These are phyloP conservation scores for Plenodomus lindquistii DNA, from an alignment of 2,329 filamentous ascomycete genomes.

Conservation along the genomic window DNA sequence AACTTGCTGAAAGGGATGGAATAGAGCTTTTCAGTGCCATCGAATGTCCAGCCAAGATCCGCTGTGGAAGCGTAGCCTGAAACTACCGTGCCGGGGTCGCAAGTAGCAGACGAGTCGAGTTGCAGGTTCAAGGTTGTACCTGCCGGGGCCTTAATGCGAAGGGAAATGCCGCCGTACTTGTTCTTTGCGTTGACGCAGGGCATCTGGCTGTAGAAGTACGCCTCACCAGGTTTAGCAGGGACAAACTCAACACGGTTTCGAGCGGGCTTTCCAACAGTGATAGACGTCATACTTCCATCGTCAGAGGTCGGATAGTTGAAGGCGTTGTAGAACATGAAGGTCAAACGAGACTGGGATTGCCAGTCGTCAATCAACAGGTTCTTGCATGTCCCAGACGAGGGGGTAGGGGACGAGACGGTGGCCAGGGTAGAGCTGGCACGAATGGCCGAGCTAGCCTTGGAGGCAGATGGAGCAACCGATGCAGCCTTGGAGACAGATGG, in stretches of 20 bases:
- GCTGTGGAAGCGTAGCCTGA: slow-evolving; percentile 47
- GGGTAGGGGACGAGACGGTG: slow-evolving; percentile 5
- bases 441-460: slow-evolving; percentile 6
- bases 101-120: slow-evolving; percentile 53
- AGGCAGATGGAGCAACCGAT: not conserved
- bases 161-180: slow-evolving; percentile 59
- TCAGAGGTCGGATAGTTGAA: slow-evolving; percentile 60
- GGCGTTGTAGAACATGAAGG: slow-evolving; percentile 65
- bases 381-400: slow-evolving; percentile 45
- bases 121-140: slow-evolving; percentile 59
- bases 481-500: not conserved
- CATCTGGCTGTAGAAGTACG: slow-evolving; percentile 63
- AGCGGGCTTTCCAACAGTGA: slow-evolving; percentile 55
- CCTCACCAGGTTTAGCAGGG: slow-evolving; percentile 49
- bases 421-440: slow-evolving; percentile 4
- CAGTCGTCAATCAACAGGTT: slow-evolving; percentile 62
- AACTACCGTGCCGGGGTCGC: slow-evolving; percentile 47
- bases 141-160: slow-evolving; percentile 58
- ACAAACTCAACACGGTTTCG: slow-evolving; percentile 57
- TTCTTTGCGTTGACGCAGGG: slow-evolving; percentile 58
- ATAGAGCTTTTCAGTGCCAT: slow-evolving; percentile 64
- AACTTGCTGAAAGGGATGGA: slow-evolving; percentile 61
- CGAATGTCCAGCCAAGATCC: slow-evolving; percentile 63
- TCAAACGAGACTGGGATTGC: slow-evolving; percentile 64
- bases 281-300: slow-evolving; percentile 60